Base-by-base conservation (phyloP, 805 yeast species). In the Candida alai region DNA sequence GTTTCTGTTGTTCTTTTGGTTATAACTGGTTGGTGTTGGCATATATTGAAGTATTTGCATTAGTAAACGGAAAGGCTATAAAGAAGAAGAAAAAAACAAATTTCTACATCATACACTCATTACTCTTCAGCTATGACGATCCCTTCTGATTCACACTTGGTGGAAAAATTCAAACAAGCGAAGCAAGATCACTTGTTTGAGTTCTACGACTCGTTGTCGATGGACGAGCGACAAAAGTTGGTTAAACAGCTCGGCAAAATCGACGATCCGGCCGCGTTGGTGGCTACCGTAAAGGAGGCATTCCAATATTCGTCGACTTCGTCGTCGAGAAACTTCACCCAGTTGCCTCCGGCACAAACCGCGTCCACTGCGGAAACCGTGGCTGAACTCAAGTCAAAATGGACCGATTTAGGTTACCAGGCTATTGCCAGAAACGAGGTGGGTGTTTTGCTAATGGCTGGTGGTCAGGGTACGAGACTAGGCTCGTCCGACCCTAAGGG, bases 401-500 rank as follows among this genome's bases (percentile, higher is more conserved):
- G 81, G 76, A 45, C 49, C 15, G 36, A 57, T 2, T 26, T 62
- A 11, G 99, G 98, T 10, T 57, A 80, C 12, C 64, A 76, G 17
- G 84, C 90, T 19, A 80, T 93, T 35, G 58, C 74, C 12, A 57
- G 66, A 10, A 81, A 81, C 43, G 76, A 83, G 50, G 97, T 90
- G 16, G 98, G 87, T 21, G 90, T 93, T 4, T 69, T 93, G 27
- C 68, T 93, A 34, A 82, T 93, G 84, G 97, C 99, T 9, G 99
- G 99, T 37, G 99, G 99, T 32, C 98, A 93, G 60, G 99, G 99
- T 20, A 84, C 97, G 6, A 73, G 99, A 42, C 68, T 93, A 35
- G 98, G 98, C 1, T 87, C 96, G 1, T 65, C 78, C 4, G 76
- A 67, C 17, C 99, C 99, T 23, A 93, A 93, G 60, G 99, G 99